Evolutionary conservation across 352 stramenopile genomes (phyloP), one percentile per base, ranked within the genome.

Genomic region (Aphanomyces euteiches): DNA sequence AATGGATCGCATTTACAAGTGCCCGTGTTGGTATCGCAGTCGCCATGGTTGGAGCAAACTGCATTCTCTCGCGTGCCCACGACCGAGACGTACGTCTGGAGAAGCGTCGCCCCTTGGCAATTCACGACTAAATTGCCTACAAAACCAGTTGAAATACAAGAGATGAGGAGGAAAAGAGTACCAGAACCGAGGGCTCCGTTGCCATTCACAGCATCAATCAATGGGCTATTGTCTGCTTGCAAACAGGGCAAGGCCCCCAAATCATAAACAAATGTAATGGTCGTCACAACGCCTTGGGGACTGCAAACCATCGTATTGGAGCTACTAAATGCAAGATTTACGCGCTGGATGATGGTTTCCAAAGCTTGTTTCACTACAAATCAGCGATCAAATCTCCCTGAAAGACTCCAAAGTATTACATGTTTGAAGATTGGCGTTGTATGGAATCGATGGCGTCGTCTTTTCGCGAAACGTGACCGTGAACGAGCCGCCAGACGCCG

Each of bases 41-140:
- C 71, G 41, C 84, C 85, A 69, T 90, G 84, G 75, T 90, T 90
- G 10, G 85, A 93, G 70, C 84, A 93, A 47, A 88, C 80, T 4
- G 74, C 83, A 48, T 85, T 84, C 71, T 93, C 85, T 1, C 82
- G 75, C 15, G 85, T 93, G 39, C 83, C 83, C 56, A 83, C 88
- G 28, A 90, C 75, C 1, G 83, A 90, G 34, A 60, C 39, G 38
- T 28, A 28, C 28, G 28, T 28, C 28, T 28, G 28, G 28, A 72
- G 56, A 1, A 93, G 54, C 19, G 38, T 50, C 5, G 66, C 68
- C 3, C 85, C 83, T 0, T 77, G 75, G 0, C 60, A 78, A 1
- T 72, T 80, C 34, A 93, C 73, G 34, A 75, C 37, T 7, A 91
- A 63, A 3, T 56, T 67, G 0, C 82, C 85, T 67, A 56, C 28